These are phyloP conservation scores for Hanseniaspora occidentalis DNA, from an alignment of 805 yeast species.

Conservation along the genomic window DNA sequence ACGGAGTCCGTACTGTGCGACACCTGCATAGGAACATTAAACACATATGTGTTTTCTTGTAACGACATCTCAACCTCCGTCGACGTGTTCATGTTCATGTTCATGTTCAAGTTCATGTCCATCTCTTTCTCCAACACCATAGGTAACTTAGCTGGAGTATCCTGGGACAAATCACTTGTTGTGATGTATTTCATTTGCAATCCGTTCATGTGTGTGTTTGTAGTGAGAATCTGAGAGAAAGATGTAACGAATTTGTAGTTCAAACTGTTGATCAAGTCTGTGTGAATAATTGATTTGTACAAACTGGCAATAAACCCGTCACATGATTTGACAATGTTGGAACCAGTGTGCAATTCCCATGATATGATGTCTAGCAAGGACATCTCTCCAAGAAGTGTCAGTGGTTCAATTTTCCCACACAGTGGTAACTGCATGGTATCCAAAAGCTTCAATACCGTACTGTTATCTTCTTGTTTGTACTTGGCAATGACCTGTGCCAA, in stretches of 20 bases:
- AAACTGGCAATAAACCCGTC: not conserved
- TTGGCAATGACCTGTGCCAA: not conserved
- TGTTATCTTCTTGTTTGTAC: not conserved
- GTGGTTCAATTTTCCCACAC: not conserved
- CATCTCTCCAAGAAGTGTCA: not conserved
- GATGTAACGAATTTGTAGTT: not conserved
- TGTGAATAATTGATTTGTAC: not conserved
- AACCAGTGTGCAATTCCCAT: not conserved
- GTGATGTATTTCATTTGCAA: not conserved
- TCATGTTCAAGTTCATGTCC: too few species aligned
- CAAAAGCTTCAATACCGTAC: not conserved
- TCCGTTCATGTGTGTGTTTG: not conserved
- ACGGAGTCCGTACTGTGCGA: too few species aligned
- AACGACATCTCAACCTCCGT: too few species aligned
- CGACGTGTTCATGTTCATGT: too few species aligned
- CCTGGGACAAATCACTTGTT: too few species aligned
- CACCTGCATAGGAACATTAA: too few species aligned
- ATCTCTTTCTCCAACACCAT: too few species aligned
- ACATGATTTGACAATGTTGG: not conserved
- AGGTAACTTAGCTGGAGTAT: too few species aligned
- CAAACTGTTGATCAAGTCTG: not conserved
- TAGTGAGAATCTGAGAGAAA: too few species aligned
- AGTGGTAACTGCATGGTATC: not conserved
- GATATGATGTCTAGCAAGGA: not conserved
- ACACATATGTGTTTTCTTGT: too few species aligned